Evolutionary conservation across 768 basidiomycete genomes (phyloP), one percentile per base, ranked within the genome.

Genomic region (Lactarius trivialis): DNA sequence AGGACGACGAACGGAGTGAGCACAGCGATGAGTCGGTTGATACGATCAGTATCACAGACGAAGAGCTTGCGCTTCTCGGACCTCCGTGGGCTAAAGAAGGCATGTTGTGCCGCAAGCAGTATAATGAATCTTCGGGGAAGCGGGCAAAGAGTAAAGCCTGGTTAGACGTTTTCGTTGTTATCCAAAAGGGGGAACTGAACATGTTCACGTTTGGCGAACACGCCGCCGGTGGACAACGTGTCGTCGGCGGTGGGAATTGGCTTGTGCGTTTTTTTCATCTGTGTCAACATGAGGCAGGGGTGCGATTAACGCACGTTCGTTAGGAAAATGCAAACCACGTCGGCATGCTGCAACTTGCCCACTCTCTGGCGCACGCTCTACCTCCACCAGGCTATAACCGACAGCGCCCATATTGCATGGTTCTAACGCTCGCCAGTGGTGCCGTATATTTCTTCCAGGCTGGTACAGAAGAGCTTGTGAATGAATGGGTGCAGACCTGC

Each of bases 81-180:
- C 86, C 97, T 6, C 97, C 97, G 0, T 99, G 96, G 96, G 97
- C 97, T 0, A 99, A 99, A 74, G 97, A 99, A 73, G 97, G 97
- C 14, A 90, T 96, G 79, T 82, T 99, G 9, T 88, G 88, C 67
- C 86, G 95, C 26, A 98, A 98, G 72, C 91, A 93, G 65, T 98
- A 95, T 72, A 94, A 91, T 86, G 96, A 98, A 69, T 81, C 82
- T 3, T 78, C 82, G 0, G 87, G 89, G 15, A 93, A 90, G 71
- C 79, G 94, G 30, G 86, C 92, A 7, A 94, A 82, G 76, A 88
- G 91, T 70, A 96, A 94, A 73, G 76, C 81, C 12, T 99, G 97
- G 97, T 79, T 91, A 69, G 90, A 98, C 68, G 91, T 91, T 24
- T 99, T 99, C 69, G 91, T 95, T 37, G 97, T 98, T 71, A 93